Base-by-base conservation (phyloP, 2,329 filamentous ascomycete genomes). In the Ilyonectria robusta region DNA sequence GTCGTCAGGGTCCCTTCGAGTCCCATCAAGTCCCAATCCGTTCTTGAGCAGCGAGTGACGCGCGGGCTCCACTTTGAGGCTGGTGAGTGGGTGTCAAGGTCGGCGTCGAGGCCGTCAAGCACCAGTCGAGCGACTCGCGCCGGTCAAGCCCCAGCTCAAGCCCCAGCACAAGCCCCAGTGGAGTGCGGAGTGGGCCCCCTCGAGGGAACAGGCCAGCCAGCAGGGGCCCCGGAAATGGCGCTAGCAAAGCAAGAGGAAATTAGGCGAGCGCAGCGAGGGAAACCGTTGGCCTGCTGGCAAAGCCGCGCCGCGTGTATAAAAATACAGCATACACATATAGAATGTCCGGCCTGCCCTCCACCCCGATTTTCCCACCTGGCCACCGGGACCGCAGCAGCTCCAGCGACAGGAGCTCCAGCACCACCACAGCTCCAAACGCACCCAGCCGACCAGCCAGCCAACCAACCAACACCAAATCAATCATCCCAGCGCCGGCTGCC, bases 281-380 rank as follows among this genome's bases (percentile, higher is more conserved):
- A 78, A 76, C 76, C 73, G 78, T 80, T 80, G 78, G 78, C 73
- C 70, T 53, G 50, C 73, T 71, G 69, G 67, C 62, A 69, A 72
- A 70, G 68, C 72, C 70, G 75, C 72, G 75, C 70, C 75, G 75
- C 80, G 80, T 82, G 81, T 83, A 83, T 83, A 83, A 83, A 83
- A 83, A 80, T 82, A 81, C 79, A 82, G 76, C 76, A 78, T 77
- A 79, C 78, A 81, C 80, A 81, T 81, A 83, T 82, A 82, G 80
- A 82, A 81, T 80, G 78, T 78, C 79, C 67, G 78, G 79, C 80
- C 78, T 81, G 81, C 81, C 81, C 81, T 82, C 81, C 81, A 80
- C 80, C 78, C 78, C 77, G 72, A 78, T 81, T 81, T 78, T 78
- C 74, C 78, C 78, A 76, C 67, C 71, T 74, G 71, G 71, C 71